phyloP scores from a whole-genome alignment of 2,329 filamentous ascomycete species.

The Pleoardoris graminearum region DNA sequence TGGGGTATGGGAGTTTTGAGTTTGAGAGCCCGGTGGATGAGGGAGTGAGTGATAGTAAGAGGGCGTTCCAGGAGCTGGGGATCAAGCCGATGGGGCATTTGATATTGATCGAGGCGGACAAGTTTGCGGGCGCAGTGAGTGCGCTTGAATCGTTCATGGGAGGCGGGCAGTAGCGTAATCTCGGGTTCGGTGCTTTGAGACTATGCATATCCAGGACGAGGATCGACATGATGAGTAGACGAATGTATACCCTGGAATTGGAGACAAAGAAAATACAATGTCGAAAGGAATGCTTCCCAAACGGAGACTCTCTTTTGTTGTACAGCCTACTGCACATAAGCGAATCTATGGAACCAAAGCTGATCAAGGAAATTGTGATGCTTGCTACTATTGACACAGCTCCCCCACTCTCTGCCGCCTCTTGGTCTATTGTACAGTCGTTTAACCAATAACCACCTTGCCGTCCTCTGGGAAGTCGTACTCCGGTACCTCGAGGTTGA shows the following conservation, averaged over 20 bases:
- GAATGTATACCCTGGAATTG: conserved; percentile 2
- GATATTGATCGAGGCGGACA: conserved; percentile 80
- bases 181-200: background rate
- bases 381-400: conserved; percentile 43
- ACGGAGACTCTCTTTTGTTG: conserved; percentile 38
- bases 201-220: background rate
- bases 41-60: conserved; percentile 82
- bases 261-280: background rate
- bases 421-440: conserved; percentile 27
- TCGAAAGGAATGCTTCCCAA: background rate
- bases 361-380: conserved; percentile 37
- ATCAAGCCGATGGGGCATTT: conserved; percentile 82
- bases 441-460: conserved; percentile 88
- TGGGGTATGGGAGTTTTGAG: conserved; percentile 70
- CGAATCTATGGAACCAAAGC: conserved; percentile 32
- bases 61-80: conserved; percentile 91
- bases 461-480: conserved; percentile 94
- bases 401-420: conserved; percentile 8
- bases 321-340: conserved; percentile 44
- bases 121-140: conserved; percentile 75
- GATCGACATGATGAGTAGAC: background rate
- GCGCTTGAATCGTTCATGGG: conserved; percentile 74
- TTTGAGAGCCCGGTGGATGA: conserved; percentile 80
- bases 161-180: conserved; percentile 16
- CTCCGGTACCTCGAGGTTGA: conserved; percentile 92